Base-by-base conservation (phyloP, 202 grass and related monocot species). In the Hordeum pubiflorum region DNA sequence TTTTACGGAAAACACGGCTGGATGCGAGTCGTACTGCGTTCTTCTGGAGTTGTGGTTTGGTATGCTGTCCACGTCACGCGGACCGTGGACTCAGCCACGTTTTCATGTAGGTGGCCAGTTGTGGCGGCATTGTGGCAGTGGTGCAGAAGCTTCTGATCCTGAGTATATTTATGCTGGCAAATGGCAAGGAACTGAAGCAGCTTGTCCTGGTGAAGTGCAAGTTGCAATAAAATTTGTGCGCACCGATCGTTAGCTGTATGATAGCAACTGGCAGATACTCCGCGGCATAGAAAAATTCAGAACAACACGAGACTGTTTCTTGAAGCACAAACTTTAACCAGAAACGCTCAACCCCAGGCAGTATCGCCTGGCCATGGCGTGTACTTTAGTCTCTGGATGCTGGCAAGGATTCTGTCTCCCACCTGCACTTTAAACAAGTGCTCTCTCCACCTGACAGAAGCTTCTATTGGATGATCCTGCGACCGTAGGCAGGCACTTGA, bases 121-220 rank as follows among this genome's bases (percentile, higher is more conserved):
- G 46, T 12, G 37, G 68, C 17, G 72, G 40, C 63, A 76, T 43
- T 32, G 54, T 11, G 31, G 50, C 22, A 41, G 21, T 67, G 36
- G 29, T 18, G 29, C 22, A 31, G 18, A 52, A 56, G 40, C 43
- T 82, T 82, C 65, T 72, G 46, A 57, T 71, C 40, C 12, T 10
- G 6, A 34, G 7, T n/a, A 50, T 63, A 36, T 82, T 61, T 74
- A 86, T 56, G 72, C 15, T 50, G 23, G 67, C 72, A 32, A 72
- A 52, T 72, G 43, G 40, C 69, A 52, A 63, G 7, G 62, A 12
- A 70, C 48, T 54, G 55, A 41, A 18, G 61, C n/a, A 27, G 22
- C 7, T 17, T 46, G 68, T 27, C 13, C 0, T 72, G 24, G 69
- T 72, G 68, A 17, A 0, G 18, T 40, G 65, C 12, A 58, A 38